Percentiles rank a stretch among this genome's conserved stretches.
Conservation (phyloP, 345 rosid species). For the Excoecaria agallocha region DNA sequence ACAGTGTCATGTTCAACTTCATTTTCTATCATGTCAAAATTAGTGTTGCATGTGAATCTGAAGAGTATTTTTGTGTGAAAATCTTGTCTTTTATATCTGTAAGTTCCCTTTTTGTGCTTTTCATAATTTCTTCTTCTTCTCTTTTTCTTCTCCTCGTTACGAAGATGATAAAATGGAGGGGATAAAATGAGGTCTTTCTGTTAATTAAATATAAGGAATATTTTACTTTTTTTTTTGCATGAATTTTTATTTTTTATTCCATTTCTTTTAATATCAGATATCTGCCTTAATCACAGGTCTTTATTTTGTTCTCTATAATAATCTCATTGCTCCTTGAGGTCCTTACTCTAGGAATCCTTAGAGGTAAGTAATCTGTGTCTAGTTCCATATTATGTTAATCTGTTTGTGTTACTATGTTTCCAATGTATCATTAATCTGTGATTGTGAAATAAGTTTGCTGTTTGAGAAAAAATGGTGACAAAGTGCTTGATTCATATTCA, state of each 20-base stretch:
- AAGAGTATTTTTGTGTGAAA: not conserved
- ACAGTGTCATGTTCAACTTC: not conserved
- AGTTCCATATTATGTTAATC: not conserved
- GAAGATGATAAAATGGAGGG: not conserved
- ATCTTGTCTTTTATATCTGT: not conserved
- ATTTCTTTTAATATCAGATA: not conserved
- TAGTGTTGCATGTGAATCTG: no score
- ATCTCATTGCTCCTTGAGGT: slow-evolving; percentile 61
- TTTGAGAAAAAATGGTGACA: not conserved
- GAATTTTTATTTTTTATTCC: not conserved
- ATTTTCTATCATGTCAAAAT: no score
- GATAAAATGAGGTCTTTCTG: not conserved
- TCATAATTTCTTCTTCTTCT: not conserved
- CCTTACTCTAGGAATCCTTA: slow-evolving; percentile 54
- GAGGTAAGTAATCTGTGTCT: slow-evolving; percentile 47
- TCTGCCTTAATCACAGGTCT: slow-evolving; percentile 59
- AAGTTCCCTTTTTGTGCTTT: not conserved
- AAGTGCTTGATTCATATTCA: not conserved
- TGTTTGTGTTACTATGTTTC: not conserved
- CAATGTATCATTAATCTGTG: not conserved
- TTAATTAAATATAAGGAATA: no score
- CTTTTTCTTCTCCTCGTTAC: no score
- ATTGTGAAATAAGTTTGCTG: not conserved
- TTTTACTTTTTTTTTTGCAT: no score
- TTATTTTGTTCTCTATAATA: slow-evolving; percentile 64